Evolutionary conservation across 257 asterid species (phyloP).

Genomic region (Penstemon newberryi): DNA sequence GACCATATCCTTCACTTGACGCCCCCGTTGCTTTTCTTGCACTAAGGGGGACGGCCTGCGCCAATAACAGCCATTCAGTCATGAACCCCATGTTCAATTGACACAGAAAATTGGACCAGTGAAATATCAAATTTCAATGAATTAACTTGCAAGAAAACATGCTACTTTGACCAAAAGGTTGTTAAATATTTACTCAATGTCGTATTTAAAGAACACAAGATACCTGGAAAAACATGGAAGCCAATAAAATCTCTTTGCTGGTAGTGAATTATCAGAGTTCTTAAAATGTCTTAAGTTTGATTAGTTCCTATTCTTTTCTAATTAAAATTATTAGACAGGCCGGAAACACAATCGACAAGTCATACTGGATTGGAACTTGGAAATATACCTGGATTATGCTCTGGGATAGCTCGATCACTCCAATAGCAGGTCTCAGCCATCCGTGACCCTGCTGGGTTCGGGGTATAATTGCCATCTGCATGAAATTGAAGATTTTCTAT

Average conservation of each 20-base stretch:
- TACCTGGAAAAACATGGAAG: not conserved
- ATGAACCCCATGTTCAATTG: no score
- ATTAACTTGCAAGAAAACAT: no score
- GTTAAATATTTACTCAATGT: no score
- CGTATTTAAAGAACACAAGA: no score
- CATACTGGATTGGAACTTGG: constrained; percentile 10
- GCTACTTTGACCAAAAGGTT: no score
- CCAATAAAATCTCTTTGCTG: not conserved
- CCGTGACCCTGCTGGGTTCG: constrained; percentile 89
- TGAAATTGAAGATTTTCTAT: constrained; percentile 19
- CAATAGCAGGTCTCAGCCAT: constrained; percentile 99
- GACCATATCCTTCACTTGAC: constrained; percentile 85
- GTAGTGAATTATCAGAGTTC: constrained; percentile 6
- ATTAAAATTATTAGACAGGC: constrained; percentile 3
- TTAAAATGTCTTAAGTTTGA: constrained; percentile 19
- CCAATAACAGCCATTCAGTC: constrained; percentile 14
- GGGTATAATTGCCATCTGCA: constrained; percentile 92
- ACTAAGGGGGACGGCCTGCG: constrained; percentile 93
- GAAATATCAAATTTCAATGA: no score
- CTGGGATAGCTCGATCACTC: constrained; percentile 94
- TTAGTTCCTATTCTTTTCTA: not conserved
- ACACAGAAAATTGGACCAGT: no score
- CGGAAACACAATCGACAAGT: constrained; percentile 4
- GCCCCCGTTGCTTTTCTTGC: constrained; percentile 82
- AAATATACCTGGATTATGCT: constrained; percentile 78